Conservation (phyloP, 371 early-diverging fungal species). For the Fennellomyces sp. region DNA sequence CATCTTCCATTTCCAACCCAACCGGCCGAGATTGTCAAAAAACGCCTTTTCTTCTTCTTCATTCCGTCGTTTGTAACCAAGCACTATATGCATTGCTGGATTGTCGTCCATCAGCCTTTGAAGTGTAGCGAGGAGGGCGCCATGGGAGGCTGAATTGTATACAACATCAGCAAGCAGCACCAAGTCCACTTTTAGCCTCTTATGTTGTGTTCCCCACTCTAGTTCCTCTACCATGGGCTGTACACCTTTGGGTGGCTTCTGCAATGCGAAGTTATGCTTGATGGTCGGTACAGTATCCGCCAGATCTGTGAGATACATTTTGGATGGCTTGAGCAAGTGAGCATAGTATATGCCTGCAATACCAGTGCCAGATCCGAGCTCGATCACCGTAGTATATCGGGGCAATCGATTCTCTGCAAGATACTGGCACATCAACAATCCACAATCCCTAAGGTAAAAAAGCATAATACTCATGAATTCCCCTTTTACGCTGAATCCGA, state of each 20-base stretch:
- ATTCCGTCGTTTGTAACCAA: slow-evolving; percentile 11
- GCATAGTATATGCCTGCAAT: slow-evolving; percentile 46
- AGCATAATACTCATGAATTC: background rate
- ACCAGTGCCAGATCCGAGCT: slow-evolving; percentile 55
- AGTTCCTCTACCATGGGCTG: slow-evolving; percentile 23
- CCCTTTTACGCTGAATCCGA: background rate
- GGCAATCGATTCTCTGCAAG: background rate
- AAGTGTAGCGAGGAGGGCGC: slow-evolving; percentile 39
- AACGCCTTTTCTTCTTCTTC: slow-evolving; percentile 40
- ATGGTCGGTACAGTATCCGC: slow-evolving; percentile 37
- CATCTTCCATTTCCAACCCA: slow-evolving; percentile 17
- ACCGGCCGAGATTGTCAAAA: slow-evolving; percentile 31
- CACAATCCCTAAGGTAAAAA: slow-evolving; percentile 41
- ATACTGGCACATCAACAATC: slow-evolving; percentile 40
- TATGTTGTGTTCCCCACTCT: slow-evolving; percentile 29
- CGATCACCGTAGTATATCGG: slow-evolving; percentile 18
- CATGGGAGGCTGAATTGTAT: slow-evolving; percentile 47
- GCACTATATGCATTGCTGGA: slow-evolving; percentile 13
- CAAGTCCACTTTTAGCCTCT: slow-evolving; percentile 22
- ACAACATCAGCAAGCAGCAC: slow-evolving; percentile 47
- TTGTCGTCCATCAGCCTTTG: slow-evolving; percentile 36
- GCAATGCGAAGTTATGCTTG: slow-evolving; percentile 28
- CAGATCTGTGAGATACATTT: slow-evolving; percentile 44
- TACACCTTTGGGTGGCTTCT: background rate
- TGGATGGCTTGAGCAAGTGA: slow-evolving; percentile 21